These are phyloP conservation scores for Penicillium rolfsii DNA, from an alignment of 2,329 filamentous ascomycete genomes.

Conservation along the genomic window DNA sequence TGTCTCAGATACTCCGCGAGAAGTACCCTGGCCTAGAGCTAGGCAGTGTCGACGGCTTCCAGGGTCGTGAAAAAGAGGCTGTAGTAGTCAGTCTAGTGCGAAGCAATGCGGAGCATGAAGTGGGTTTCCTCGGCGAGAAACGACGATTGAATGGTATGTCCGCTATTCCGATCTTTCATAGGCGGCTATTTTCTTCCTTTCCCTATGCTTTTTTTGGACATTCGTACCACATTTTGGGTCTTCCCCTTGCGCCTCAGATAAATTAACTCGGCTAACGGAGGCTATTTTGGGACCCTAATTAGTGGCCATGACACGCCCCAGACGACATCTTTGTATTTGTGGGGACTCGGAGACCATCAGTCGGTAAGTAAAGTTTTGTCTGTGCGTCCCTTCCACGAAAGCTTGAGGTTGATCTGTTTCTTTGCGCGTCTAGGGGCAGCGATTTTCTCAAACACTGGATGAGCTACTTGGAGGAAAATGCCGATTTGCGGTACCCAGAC, in stretches of 20 bases:
- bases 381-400: background rate
- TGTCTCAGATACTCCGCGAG: slow-evolving; percentile 77
- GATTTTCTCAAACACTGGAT: slow-evolving; percentile 89
- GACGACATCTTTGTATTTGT: slow-evolving; percentile 84
- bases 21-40: slow-evolving; percentile 82
- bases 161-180: background rate
- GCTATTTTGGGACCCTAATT: slow-evolving; percentile 16
- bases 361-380: slow-evolving; percentile 68
- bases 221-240: background rate
- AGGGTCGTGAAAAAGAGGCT: slow-evolving; percentile 95
- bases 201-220: background rate
- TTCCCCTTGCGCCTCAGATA: background rate
- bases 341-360: slow-evolving; percentile 93
- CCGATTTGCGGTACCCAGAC: slow-evolving; percentile 87
- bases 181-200: background rate
- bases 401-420: slow-evolving; percentile 12
- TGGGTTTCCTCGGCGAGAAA: slow-evolving; percentile 92
- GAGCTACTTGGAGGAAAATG: slow-evolving; percentile 83
- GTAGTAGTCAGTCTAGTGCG: slow-evolving; percentile 92
- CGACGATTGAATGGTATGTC: slow-evolving; percentile 83
- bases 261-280: slow-evolving; percentile 17
- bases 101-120: slow-evolving; percentile 83
- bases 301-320: slow-evolving; percentile 97
- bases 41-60: slow-evolving; percentile 96
- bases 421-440: slow-evolving; percentile 66